phyloP scores from a whole-genome alignment of 225 moss, liverwort and hornwort species.

The Rhytidiadelphus loreus region DNA sequence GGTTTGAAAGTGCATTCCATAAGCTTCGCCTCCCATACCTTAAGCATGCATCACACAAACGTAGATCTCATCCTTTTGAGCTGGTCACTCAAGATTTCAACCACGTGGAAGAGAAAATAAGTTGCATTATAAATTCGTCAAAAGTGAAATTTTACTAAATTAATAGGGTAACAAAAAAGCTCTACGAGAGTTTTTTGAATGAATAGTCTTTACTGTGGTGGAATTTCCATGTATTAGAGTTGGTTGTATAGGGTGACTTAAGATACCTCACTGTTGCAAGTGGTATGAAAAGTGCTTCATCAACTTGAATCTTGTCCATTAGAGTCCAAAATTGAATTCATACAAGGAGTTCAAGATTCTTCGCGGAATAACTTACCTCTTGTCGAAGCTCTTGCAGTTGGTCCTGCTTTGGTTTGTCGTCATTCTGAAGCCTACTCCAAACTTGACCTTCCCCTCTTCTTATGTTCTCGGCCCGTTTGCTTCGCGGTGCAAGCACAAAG shows the following conservation, averaged over 20 bases:
- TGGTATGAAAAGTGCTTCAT: not conserved
- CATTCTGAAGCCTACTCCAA: slow-evolving; percentile 69
- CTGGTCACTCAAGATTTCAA: not conserved
- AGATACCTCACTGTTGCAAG: not conserved
- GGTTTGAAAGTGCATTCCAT: slow-evolving; percentile 99
- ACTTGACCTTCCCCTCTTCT: slow-evolving; percentile 55
- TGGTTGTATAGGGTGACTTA: not conserved
- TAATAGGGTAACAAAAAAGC: not conserved
- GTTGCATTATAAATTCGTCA: not conserved
- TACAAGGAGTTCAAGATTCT: not conserved
- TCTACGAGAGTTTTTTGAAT: not conserved
- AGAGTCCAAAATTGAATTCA: not conserved
- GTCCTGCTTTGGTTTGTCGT: slow-evolving; percentile 64
- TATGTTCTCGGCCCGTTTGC: slow-evolving; percentile 80
- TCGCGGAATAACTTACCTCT: not conserved
- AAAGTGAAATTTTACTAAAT: not conserved
- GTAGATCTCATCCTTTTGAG: not conserved
- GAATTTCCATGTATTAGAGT: not conserved
- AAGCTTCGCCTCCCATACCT: slow-evolving; percentile 91
- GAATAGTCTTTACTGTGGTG: not conserved
- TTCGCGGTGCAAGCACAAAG: slow-evolving; percentile 35
- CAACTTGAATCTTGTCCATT: not conserved
- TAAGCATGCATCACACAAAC: not conserved
- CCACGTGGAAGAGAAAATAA: not conserved
- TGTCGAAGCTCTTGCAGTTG: slow-evolving; percentile 67